phyloP scores from a whole-genome alignment of 148 eudicot genomes.

The Amaranthus hypochondriacus region DNA sequence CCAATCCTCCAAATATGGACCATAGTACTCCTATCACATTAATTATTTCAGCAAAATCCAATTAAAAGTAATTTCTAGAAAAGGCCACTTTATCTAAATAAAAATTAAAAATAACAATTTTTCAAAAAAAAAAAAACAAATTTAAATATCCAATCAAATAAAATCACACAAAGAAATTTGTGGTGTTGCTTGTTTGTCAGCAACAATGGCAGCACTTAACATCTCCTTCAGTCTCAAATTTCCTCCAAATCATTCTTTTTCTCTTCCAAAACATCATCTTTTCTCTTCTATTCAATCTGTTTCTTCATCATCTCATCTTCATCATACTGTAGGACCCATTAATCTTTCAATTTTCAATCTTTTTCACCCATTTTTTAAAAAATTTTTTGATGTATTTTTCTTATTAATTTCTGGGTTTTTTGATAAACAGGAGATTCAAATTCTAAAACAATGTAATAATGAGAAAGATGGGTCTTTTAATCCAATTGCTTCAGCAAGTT shows the following conservation, averaged over 20 bases:
- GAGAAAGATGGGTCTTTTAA: constrained; percentile 23
- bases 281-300: constrained; percentile 14
- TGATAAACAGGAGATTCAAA: constrained; percentile 12
- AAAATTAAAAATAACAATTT: not conserved
- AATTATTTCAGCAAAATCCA: too few relatives aligned
- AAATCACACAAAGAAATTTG: not conserved
- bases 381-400: not conserved
- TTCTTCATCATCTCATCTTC: constrained; percentile 16
- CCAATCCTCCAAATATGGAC: too few relatives aligned
- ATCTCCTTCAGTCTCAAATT: constrained; percentile 37
- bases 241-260: constrained; percentile 15
- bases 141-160: not conserved
- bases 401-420: not conserved
- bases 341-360: constrained; percentile 6
- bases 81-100: not conserved
- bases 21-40: too few relatives aligned
- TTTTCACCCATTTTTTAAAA: not conserved
- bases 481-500: constrained; percentile 44
- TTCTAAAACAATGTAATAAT: not conserved
- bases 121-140: not conserved
- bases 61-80: not conserved
- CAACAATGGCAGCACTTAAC: constrained; percentile 53
- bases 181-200: constrained; percentile 2
- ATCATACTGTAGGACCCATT: constrained; percentile 16
- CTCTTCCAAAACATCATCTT: constrained; percentile 12